These are phyloP conservation scores for Xylaria sp. DNA, from an alignment of 2,329 filamentous ascomycete genomes.

Conservation along the genomic window DNA sequence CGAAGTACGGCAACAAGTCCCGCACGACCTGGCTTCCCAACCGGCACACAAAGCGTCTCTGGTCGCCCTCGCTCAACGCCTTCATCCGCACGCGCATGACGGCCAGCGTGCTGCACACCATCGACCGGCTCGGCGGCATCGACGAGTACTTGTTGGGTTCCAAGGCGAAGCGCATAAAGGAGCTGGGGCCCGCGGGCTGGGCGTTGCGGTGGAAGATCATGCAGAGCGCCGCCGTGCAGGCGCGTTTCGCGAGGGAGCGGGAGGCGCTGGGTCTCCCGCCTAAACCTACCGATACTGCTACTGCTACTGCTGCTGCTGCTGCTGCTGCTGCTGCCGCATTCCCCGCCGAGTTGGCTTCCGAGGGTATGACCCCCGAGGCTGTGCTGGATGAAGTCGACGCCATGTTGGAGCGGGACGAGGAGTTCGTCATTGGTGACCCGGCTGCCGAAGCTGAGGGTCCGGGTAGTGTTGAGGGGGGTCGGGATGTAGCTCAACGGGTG, in stretches of 20 bases:
- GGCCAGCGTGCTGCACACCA: constrained; percentile 75
- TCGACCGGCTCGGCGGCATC: constrained; percentile 87
- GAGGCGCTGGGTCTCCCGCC: constrained; percentile 71
- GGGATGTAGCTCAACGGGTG: not conserved
- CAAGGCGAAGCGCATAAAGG: constrained; percentile 81
- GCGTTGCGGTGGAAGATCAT: constrained; percentile 88
- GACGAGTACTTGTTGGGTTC: constrained; percentile 90
- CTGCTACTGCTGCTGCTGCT: constrained; percentile 36
- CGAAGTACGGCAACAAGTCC: constrained; percentile 75
- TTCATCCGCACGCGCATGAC: constrained; percentile 76
- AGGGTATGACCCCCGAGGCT: constrained; percentile 47
- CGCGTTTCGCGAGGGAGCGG: constrained; percentile 74
- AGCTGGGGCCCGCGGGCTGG: constrained; percentile 92
- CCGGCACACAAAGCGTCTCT: constrained; percentile 75
- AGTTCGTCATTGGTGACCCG: constrained; percentile 61
- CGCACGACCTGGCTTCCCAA: constrained; percentile 81
- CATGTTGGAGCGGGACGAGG: constrained; percentile 56
- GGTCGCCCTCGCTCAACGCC: constrained; percentile 69
- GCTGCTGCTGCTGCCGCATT: constrained; percentile 42
- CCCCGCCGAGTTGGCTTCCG: constrained; percentile 40
- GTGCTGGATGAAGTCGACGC: constrained; percentile 55
- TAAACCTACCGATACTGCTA: constrained; percentile 52
- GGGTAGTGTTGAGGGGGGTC: not conserved
- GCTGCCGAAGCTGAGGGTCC: constrained; percentile 39
- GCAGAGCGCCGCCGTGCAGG: constrained; percentile 76